These are phyloP conservation scores for Plasmodium yoelii DNA, from an alignment of 169 alveolate species.

Conservation along the genomic window DNA sequence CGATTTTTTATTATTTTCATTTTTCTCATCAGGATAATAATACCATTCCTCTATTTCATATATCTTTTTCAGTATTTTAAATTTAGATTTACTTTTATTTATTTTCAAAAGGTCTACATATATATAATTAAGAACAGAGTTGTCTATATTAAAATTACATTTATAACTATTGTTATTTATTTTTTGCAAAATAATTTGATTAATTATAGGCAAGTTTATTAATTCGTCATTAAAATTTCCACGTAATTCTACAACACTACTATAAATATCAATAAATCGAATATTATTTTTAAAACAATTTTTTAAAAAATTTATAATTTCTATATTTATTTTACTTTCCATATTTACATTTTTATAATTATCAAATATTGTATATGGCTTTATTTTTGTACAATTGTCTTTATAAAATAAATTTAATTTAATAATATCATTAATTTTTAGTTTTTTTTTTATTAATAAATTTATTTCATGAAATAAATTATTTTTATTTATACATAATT, in stretches of 20 bases:
- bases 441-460: conserved; percentile 29
- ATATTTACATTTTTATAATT: conserved; percentile 64
- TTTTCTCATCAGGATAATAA: conserved; percentile 24
- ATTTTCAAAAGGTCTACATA: conserved; percentile 66
- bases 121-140: conserved; percentile 28
- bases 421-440: conserved; percentile 50
- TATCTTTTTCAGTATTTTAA: conserved; percentile 43
- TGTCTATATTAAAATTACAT: conserved; percentile 58
- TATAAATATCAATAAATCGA: conserved; percentile 22
- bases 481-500: conserved; percentile 26
- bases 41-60: conserved; percentile 69
- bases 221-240: conserved; percentile 60
- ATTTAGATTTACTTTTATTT: conserved; percentile 57
- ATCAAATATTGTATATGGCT: conserved; percentile 55
- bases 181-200: conserved; percentile 52
- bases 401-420: conserved; percentile 49
- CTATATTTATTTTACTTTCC: conserved; percentile 51
- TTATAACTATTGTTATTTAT: conserved; percentile 56
- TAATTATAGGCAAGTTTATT: conserved; percentile 44
- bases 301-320: conserved; percentile 42
- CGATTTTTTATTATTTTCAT: not conserved
- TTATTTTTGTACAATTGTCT: conserved; percentile 68
- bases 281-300: conserved; percentile 25
- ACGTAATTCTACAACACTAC: conserved; percentile 57
- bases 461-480: conserved; percentile 58